Evolutionary conservation across 2,329 filamentous ascomycete genomes (phyloP).

Genomic region (Arthrobotrys iridis): DNA sequence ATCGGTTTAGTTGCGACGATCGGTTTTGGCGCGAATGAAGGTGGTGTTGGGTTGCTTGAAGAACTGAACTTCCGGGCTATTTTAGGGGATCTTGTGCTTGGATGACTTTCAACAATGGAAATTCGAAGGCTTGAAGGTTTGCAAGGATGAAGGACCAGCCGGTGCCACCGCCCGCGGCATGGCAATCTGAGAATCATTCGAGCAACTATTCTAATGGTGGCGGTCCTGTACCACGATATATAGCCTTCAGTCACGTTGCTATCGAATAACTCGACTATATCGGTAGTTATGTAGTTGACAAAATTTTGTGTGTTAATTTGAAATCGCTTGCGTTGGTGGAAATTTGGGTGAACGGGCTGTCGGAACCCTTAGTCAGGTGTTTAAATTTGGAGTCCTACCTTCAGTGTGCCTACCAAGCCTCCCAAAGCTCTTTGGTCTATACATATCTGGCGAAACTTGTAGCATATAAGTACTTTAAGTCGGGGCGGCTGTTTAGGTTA

Average conservation of each 20-base stretch:
- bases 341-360: background rate
- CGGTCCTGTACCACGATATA: background rate
- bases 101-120: background rate
- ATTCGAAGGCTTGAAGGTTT: background rate
- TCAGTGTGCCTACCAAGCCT: too few species aligned
- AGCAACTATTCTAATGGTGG: background rate
- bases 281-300: background rate
- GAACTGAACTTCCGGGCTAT: background rate
- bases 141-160: background rate
- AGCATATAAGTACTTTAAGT: too few species aligned
- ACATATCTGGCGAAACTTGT: too few species aligned
- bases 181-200: background rate
- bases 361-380: background rate
- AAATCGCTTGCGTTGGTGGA: background rate
- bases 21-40: constrained; percentile 73
- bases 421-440: too few species aligned
- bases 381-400: too few species aligned
- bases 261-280: too few species aligned
- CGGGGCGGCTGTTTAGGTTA: too few species aligned
- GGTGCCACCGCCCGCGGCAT: background rate
- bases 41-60: background rate
- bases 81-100: background rate
- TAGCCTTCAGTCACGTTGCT: too few species aligned
- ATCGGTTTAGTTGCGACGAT: constrained; percentile 88
- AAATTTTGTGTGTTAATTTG: background rate